Conservation (phyloP, 1,139 yeast species). For the Scheffersomyces illinoinensis region DNA sequence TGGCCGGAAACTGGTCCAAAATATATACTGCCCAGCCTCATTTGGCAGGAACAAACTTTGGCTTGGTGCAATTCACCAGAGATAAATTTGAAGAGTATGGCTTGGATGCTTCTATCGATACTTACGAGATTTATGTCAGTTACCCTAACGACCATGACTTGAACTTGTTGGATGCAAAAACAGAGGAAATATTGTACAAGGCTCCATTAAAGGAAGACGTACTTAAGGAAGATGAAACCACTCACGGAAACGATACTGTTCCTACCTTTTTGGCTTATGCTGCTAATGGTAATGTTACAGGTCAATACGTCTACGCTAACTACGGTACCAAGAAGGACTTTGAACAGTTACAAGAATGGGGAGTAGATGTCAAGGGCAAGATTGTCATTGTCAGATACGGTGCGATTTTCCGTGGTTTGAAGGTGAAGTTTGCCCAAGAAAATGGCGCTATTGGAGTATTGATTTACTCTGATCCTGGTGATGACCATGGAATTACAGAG, state of each 20-base stretch:
- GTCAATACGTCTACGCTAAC: constrained; percentile 43
- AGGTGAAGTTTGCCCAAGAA: constrained; percentile 52
- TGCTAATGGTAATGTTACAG: constrained; percentile 51
- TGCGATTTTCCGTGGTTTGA: constrained; percentile 42
- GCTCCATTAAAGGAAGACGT: constrained; percentile 75
- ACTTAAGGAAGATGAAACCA: constrained; percentile 68
- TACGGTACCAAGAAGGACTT: constrained; percentile 44
- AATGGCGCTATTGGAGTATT: constrained; percentile 47
- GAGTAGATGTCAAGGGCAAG: constrained; percentile 42
- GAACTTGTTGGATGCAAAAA: constrained; percentile 32
- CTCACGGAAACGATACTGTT: constrained; percentile 45
- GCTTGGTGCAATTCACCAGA: constrained; percentile 40
- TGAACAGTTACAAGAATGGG: constrained; percentile 28
- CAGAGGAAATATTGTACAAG: constrained; percentile 42
- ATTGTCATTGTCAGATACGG: constrained; percentile 47
- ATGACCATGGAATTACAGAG: constrained; percentile 43
- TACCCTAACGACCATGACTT: constrained; percentile 52
- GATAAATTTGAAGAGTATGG: constrained; percentile 44
- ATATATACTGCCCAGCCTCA: constrained; percentile 36
- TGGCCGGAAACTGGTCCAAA: constrained; percentile 34
- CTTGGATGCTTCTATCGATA: constrained; percentile 52
- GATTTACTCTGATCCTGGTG: constrained; percentile 47
- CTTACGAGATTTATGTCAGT: constrained; percentile 57
- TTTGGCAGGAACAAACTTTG: constrained; percentile 42
- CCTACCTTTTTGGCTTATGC: constrained; percentile 50